Base-by-base conservation (phyloP, 768 basidiomycete genomes). In the Panaeolus papilionaceus region DNA sequence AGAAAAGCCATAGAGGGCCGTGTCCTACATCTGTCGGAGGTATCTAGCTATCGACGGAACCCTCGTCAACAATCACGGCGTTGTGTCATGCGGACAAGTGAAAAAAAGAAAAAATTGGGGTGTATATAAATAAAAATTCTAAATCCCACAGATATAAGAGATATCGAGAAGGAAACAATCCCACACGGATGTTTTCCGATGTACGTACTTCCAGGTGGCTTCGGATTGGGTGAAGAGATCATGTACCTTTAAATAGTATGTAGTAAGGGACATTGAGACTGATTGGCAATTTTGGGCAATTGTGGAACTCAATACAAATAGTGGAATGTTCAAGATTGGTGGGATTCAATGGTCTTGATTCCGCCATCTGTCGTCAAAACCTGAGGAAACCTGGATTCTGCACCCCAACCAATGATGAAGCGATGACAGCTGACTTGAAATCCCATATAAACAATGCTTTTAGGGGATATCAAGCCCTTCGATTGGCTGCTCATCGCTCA, bases 191-290 rank as follows among this genome's bases (percentile, higher is more conserved):
- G 20, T 20, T 23, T 20, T 49, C 20, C 47, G 20, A 6, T 58
- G 54, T 58, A 58, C 54, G 33, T 58, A 33, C 26, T 58, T 26
- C 49, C 54, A 28, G 16, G 33, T 7, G 33, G 20, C 11, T 33
- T 58, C 54, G 54, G 26, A 28, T 28, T 58, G 26, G 54, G 26
- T 37, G 26, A 12, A 37, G 26, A 37, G 16, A 37, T 58, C 14
- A 58, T 58, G 54, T 58, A 58, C 28, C 54, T 58, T 58, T 58
- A 58, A 58, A 58, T 58, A 58, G 54, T 14, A 58, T 58, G 54
- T 37, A 58, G 45, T 47, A 51, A 58, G 54, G 54, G 54, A 58
- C 54, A 58, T 28, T 4, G 33, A 26, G 10, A 28, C 54, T 58
- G 54, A 58, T 58, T 58, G 28, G 28, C 54, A 58, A 58, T 33